Base-by-base conservation (phyloP, 2,329 filamentous ascomycete genomes). In the Phaeophleospora eucalypticola region DNA sequence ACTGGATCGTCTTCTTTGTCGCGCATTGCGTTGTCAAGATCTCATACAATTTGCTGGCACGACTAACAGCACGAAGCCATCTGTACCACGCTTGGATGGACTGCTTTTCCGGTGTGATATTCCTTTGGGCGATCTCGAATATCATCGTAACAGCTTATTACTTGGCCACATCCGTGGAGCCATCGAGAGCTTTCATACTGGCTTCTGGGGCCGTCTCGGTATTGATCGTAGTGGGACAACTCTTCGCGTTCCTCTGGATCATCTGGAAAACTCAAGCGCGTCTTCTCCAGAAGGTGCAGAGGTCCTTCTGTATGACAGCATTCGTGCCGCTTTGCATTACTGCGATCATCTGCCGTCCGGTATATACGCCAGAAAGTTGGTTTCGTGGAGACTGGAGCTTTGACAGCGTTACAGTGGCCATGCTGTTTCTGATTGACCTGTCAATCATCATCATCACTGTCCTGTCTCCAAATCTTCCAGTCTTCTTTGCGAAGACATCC, bases 401-500 rank as follows among this genome's bases (percentile, higher is more conserved):
- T 19, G 9, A 48, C 41, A 34, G 33, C 15, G 41, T 48, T 14
- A 16, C 29, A 29, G 19, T n/a, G 6, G 37, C 15, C 7, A 44
- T 52, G 17, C 33, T 45, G 12, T 40, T 41, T 35, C 34, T 33
- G 4, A 40, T 45, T 15, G 41, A 48, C 10, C 35, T 42, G 19
- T 39, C 16, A 16, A 15, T 48, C 4, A 34, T 45, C 20, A 47
- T 36, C 16, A 41, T 35, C 24, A 46, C 46, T 10, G 36, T 45
- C 2, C 19, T 41, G 4, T 19, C 42, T 4, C 42, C 33, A 7
- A 44, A 36, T n/a, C 21, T 48, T 4, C 45, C 45, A 3, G 19
- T 48, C 10, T 63, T 59, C 15, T 46, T 44, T 9, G 36, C 46
- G 12, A 42, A 51, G 15, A 47, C 48, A 9, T 48, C 44, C 15